A percentile compares a stretch with the other conserved stretches of the same genome.
Evolutionary conservation across 371 early-diverging fungal species (phyloP).

Genomic region (Dinochytrium kinnereticum): DNA sequence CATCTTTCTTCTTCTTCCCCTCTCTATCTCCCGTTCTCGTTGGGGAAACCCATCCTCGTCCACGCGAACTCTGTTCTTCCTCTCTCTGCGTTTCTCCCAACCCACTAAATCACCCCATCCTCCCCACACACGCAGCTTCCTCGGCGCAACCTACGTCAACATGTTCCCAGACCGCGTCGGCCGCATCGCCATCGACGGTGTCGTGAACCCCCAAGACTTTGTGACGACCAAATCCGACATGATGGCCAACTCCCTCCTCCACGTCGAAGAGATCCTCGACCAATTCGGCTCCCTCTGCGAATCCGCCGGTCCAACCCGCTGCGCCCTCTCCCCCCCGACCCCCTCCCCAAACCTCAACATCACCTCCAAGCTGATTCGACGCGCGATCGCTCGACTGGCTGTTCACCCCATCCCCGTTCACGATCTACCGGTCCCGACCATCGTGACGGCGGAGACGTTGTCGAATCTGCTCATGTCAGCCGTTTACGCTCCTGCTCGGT

Average conservation of each 20-base stretch:
- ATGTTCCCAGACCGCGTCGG: conserved; percentile 52
- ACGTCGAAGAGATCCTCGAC: conserved; percentile 20
- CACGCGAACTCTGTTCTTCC: no score
- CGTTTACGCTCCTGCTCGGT: conserved; percentile 18
- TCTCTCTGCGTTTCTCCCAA: no score
- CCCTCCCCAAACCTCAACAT: conserved; percentile 14
- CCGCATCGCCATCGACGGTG: conserved; percentile 44
- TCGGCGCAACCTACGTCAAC: conserved; percentile 44
- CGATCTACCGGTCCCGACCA: conserved; percentile 15
- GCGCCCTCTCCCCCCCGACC: conserved; percentile 11
- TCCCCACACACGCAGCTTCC: conserved; percentile 22
- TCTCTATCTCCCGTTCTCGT: no score
- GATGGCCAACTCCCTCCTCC: conserved; percentile 4
- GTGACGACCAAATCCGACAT: not conserved
- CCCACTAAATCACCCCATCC: no score
- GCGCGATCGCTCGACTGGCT: conserved; percentile 8
- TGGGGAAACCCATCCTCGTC: no score
- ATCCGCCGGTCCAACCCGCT: conserved; percentile 23
- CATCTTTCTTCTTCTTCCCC: no score
- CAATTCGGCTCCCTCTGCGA: conserved; percentile 19
- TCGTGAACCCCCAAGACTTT: conserved; percentile 32
- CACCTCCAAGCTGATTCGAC: conserved; percentile 14
- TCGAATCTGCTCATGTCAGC: not conserved
- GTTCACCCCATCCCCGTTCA: conserved; percentile 21
- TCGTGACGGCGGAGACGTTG: conserved; percentile 17